Conservation (phyloP, 2,329 filamentous ascomycete genomes). For the Dothideomycetes sp. region DNA sequence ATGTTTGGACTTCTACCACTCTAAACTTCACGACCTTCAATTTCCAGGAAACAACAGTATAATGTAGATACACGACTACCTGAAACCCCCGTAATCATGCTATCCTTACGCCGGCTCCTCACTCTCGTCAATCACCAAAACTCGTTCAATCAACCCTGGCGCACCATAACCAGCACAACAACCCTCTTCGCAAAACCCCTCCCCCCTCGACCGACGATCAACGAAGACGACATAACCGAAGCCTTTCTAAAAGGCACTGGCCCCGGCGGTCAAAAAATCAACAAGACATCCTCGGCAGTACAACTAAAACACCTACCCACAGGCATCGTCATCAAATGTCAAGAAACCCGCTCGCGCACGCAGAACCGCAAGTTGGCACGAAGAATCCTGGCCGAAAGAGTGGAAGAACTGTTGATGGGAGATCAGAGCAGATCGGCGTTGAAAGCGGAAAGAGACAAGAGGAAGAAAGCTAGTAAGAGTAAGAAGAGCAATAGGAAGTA, state of each 20-base stretch:
- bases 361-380: conserved; percentile 85
- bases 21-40: too few relatives aligned
- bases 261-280: conserved; percentile 95
- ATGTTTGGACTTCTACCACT: too few relatives aligned
- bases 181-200: conserved; percentile 46
- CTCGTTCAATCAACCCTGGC: conserved; percentile 2
- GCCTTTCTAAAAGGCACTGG: conserved; percentile 84
- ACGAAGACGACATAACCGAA: conserved; percentile 73
- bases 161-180: conserved; percentile 19
- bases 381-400: conserved; percentile 61
- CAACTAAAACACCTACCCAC: conserved; percentile 86
- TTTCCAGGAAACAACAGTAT: too few relatives aligned
- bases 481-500: conserved; percentile 85
- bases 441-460: conserved; percentile 53
- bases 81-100: too few relatives aligned
- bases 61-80: too few relatives aligned
- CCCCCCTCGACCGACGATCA: conserved; percentile 66
- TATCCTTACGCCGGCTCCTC: conserved; percentile 3
- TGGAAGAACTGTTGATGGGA: conserved; percentile 69
- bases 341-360: conserved; percentile 75
- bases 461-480: conserved; percentile 62
- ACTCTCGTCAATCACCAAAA: neutral
- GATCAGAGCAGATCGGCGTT: conserved; percentile 56
- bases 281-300: conserved; percentile 93
- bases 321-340: conserved; percentile 86